A percentile compares a stretch with the other conserved stretches of the same genome.
These are phyloP conservation scores for Mitragyna speciosa DNA, from an alignment of 257 asterid genomes.

Conservation along the genomic window DNA sequence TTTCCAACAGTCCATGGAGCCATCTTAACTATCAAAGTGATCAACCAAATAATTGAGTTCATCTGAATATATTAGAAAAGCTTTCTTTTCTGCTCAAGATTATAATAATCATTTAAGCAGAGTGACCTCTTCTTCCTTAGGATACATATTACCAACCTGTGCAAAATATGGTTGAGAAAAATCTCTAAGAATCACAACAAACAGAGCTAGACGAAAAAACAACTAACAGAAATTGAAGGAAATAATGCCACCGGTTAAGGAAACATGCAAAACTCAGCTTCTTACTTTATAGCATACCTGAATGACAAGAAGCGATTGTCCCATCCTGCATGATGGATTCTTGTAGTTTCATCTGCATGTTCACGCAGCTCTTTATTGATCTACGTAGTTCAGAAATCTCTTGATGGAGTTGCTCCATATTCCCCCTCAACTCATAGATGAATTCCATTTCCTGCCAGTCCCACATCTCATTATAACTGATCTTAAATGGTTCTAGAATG, in stretches of 20 bases:
- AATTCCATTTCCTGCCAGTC: slow-evolving; percentile 75
- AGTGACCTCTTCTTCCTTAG: too few relatives aligned
- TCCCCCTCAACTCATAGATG: slow-evolving; percentile 71
- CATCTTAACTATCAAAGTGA: too few relatives aligned
- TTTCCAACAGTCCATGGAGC: too few relatives aligned
- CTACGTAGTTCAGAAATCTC: slow-evolving; percentile 72
- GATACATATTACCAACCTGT: neutral
- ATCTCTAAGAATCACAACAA: too few relatives aligned
- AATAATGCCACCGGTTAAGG: neutral
- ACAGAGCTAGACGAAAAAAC: neutral
- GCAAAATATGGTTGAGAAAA: neutral
- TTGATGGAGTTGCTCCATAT: slow-evolving; percentile 73
- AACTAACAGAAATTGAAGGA: neutral
- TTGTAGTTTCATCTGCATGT: slow-evolving; percentile 61
- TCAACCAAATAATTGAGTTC: too few relatives aligned
- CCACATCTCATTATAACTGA: neutral
- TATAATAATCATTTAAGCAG: too few relatives aligned
- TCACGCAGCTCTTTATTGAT: slow-evolving; percentile 66
- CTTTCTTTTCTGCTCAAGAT: too few relatives aligned
- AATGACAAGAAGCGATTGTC: slow-evolving; percentile 37
- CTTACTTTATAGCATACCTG: slow-evolving; percentile 39
- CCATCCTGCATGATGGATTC: slow-evolving; percentile 57
- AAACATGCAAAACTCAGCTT: neutral
- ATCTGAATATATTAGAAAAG: too few relatives aligned
- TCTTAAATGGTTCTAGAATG: neutral